Evolutionary conservation across 169 alveolate genomes (phyloP).

Genomic region (Plasmodium gaboni): DNA sequence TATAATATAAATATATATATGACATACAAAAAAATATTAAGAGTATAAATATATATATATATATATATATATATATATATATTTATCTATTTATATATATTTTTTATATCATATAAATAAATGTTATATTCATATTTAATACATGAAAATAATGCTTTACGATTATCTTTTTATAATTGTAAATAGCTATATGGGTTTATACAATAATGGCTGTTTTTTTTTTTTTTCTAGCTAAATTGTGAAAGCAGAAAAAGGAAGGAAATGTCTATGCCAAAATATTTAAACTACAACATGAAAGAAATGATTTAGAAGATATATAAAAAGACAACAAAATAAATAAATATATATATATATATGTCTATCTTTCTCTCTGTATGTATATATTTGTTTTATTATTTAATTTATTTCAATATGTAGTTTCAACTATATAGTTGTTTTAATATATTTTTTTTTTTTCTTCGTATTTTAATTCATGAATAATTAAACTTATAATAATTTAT

Average conservation of each 20-base stretch:
- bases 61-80: too few species aligned
- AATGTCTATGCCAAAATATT: conserved; percentile 3
- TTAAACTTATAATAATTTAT: neutral
- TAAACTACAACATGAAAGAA: conserved; percentile 17
- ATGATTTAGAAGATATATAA: conserved; percentile 9
- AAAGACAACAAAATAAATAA: neutral
- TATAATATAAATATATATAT: neutral
- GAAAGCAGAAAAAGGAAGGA: conserved; percentile 72
- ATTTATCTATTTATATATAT: too few species aligned
- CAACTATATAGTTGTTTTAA: too few species aligned
- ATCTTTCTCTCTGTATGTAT: neutral
- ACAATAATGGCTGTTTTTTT: neutral
- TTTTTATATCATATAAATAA: too few species aligned
- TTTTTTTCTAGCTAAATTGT: conserved; percentile 24
- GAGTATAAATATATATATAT: too few species aligned
- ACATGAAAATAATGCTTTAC: too few species aligned
- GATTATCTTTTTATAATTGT: too few species aligned
- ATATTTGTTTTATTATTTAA: neutral
- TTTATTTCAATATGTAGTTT: too few species aligned
- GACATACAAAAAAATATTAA: neutral
- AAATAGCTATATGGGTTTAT: too few species aligned
- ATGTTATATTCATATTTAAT: too few species aligned
- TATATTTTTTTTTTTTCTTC: neutral
- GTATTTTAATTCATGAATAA: neutral
- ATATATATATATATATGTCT: neutral